Conservation (phyloP, 2,329 filamentous ascomycete species). For the Paecilomyces niveus region DNA sequence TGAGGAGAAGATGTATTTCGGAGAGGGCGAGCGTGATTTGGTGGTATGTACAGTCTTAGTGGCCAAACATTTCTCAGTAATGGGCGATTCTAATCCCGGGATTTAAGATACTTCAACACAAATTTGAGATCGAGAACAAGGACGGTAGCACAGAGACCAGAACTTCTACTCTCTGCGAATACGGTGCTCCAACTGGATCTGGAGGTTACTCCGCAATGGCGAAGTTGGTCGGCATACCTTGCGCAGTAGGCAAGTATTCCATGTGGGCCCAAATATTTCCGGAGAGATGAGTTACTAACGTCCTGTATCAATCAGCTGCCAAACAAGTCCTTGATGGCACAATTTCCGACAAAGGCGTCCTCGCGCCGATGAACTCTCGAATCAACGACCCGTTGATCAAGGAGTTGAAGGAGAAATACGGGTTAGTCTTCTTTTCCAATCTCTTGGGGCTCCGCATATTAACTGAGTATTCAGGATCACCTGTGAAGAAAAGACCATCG, state of each 20-base stretch:
- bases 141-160: constrained; percentile 9
- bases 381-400: constrained; percentile 68
- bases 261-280: background rate
- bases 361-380: constrained; percentile 68
- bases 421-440: constrained; percentile 18
- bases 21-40: constrained; percentile 73
- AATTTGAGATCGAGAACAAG: constrained; percentile 42
- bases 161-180: constrained; percentile 9
- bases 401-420: constrained; percentile 71
- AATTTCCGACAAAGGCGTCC: constrained; percentile 63
- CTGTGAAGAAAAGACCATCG: background rate
- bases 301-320: constrained; percentile 47
- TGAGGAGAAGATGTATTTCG: constrained; percentile 88
- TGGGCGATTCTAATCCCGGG: background rate
- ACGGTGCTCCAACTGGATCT: constrained; percentile 5
- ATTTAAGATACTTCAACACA: constrained; percentile 47
- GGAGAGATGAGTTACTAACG: background rate
- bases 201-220: constrained; percentile 11
- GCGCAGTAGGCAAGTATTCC: constrained; percentile 42
- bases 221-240: constrained; percentile 9
- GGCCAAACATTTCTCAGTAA: background rate
- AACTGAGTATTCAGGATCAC: background rate
- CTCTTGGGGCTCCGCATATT: background rate
- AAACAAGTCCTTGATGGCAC: constrained; percentile 71
- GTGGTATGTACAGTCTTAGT: constrained; percentile 34